phyloP scores from a whole-genome alignment of 2,329 filamentous ascomycete genomes.

The Penicillium sp. region DNA sequence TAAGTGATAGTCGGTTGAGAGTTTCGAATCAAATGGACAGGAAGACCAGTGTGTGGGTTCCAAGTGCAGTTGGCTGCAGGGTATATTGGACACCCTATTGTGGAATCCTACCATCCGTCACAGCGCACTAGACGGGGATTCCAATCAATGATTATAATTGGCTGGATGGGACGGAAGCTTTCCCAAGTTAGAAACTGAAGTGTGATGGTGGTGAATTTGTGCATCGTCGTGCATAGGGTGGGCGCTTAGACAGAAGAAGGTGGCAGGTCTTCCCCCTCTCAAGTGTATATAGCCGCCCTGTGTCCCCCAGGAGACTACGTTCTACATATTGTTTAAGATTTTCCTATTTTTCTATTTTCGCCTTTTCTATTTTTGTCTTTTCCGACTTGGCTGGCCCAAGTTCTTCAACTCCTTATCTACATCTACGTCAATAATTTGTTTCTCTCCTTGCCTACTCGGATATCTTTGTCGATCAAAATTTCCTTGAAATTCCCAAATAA shows the following conservation, averaged over 20 bases:
- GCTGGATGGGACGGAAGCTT: not conserved
- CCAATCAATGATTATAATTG: slow-evolving; percentile 4
- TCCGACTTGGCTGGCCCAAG: slow-evolving; percentile 39
- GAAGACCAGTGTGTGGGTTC: not conserved
- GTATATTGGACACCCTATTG: slow-evolving; percentile 7
- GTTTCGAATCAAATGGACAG: not conserved
- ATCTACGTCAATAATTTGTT: slow-evolving; percentile 13
- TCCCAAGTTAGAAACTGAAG: slow-evolving; percentile 12
- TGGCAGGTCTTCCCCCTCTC: not conserved
- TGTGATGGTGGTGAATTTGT: slow-evolving; percentile 20
- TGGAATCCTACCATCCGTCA: not conserved
- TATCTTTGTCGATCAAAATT: slow-evolving; percentile 33
- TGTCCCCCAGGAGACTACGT: slow-evolving; percentile 4
- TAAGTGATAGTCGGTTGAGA: not conserved
- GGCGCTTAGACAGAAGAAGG: slow-evolving; percentile 14
- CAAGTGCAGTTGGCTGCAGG: slow-evolving; percentile 10
- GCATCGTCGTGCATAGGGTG: slow-evolving; percentile 14
- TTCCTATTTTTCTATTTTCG: slow-evolving; percentile 24
- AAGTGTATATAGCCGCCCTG: slow-evolving; percentile 31
- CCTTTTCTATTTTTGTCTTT: slow-evolving; percentile 31
- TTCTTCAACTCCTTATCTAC: slow-evolving; percentile 20
- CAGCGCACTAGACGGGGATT: not conserved
- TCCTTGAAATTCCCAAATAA: not conserved
- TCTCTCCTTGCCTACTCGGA: slow-evolving; percentile 3
- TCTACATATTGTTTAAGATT: slow-evolving; percentile 28